phyloP scores from a whole-genome alignment of 306 rosid species.

The Vigna angularis region DNA sequence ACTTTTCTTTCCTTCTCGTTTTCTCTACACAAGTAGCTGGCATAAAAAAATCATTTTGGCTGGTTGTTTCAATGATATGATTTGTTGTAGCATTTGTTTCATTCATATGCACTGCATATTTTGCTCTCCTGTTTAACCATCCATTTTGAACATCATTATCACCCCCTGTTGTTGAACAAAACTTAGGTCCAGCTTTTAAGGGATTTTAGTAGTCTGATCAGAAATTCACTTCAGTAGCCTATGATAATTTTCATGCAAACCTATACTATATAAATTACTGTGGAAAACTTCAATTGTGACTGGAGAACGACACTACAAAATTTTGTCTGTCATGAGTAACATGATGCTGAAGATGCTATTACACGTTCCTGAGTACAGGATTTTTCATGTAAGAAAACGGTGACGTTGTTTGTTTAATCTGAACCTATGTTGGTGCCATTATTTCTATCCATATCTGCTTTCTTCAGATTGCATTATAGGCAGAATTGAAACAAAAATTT shows the following conservation, averaged over 20 bases:
- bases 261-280: neutral
- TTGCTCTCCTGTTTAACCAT: neutral
- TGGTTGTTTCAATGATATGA: constrained; percentile 5
- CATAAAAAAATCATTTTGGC: neutral
- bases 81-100: neutral
- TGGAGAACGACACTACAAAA: neutral
- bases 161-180: neutral
- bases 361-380: neutral
- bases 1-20: constrained; percentile 19
- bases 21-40: neutral
- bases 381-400: neutral
- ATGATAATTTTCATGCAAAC: neutral
- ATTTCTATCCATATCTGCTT: neutral
- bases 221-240: neutral
- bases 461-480: constrained; percentile 18
- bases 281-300: neutral
- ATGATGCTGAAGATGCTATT: too few relatives aligned
- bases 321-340: too few relatives aligned
- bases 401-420: constrained; percentile 30
- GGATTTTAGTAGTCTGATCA: neutral
- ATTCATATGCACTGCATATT: neutral
- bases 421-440: neutral
- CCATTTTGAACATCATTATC: neutral
- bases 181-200: neutral
- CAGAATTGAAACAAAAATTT: neutral